phyloP scores from a whole-genome alignment of 2,329 filamentous ascomycete species.

The Pestalotiopsis sp. region DNA sequence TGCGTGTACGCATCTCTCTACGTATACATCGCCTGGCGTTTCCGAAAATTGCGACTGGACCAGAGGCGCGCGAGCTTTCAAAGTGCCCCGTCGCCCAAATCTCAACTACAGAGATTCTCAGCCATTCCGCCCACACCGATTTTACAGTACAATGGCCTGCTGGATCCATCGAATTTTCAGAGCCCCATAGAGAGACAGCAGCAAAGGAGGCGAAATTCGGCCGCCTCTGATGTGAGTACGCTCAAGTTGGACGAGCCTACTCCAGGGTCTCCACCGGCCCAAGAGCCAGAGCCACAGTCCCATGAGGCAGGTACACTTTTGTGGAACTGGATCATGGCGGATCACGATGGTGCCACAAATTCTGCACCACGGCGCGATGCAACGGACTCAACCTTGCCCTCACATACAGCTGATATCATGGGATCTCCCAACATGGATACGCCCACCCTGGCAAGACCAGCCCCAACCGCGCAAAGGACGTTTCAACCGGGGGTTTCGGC shows the following conservation, averaged over 20 bases:
- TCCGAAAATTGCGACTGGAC: slow-evolving; percentile 40
- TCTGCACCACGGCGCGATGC: slow-evolving; percentile 3
- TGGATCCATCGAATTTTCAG: slow-evolving; percentile 20
- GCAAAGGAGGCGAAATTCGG: slow-evolving; percentile 27
- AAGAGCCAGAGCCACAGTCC: slow-evolving; percentile 11
- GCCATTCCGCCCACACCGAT: slow-evolving; percentile 26
- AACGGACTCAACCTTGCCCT: background rate
- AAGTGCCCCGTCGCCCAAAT: slow-evolving; percentile 17
- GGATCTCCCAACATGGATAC: slow-evolving; percentile 9
- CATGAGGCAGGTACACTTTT: slow-evolving; percentile 19
- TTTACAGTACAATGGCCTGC: slow-evolving; percentile 26
- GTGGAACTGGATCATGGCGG: slow-evolving; percentile 29
- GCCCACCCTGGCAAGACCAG: background rate
- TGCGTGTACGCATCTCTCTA: slow-evolving; percentile 72
- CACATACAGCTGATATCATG: slow-evolving; percentile 11
- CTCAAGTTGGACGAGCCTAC: slow-evolving; percentile 22
- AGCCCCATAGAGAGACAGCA: slow-evolving; percentile 17
- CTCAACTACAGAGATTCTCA: slow-evolving; percentile 16
- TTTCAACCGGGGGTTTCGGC: background rate
- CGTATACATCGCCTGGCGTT: slow-evolving; percentile 58
- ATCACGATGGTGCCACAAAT: slow-evolving; percentile 15
- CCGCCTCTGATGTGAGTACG: slow-evolving; percentile 30
- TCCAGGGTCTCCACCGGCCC: slow-evolving; percentile 10
- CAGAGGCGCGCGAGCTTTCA: slow-evolving; percentile 29
- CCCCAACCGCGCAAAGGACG: background rate